Percentiles rank a stretch among this genome's conserved stretches.
Evolutionary conservation across 805 yeast species (phyloP).

Genomic region (Metschnikowia hibisci): DNA sequence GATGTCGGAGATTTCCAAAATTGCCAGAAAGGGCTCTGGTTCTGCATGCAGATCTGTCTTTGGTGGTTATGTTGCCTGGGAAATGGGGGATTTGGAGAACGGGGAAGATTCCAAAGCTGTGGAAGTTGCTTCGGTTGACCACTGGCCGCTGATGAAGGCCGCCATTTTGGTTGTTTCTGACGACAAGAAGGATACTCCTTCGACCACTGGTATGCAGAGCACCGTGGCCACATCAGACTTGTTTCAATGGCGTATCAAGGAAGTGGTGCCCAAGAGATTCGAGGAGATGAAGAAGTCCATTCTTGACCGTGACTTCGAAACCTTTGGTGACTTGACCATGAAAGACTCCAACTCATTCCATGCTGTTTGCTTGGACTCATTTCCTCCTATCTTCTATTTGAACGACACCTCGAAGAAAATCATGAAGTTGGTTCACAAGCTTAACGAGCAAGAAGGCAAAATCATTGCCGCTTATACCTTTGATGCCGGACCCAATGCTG

Average conservation of each 20-base stretch:
- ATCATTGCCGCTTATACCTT: constrained; percentile 92
- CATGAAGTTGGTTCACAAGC: constrained; percentile 45
- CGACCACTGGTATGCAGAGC: constrained; percentile 94
- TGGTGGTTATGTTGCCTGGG: constrained; percentile 99
- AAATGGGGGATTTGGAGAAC: constrained; percentile 73
- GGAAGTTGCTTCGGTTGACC: constrained; percentile 75
- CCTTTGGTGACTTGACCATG: constrained; percentile 90
- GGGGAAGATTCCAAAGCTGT: constrained; percentile 96
- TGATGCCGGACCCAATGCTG: constrained; percentile 99
- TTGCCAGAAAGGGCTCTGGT: constrained; percentile 98
- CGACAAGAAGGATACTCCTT: constrained; percentile 89
- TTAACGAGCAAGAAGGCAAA: constrained; percentile 65
- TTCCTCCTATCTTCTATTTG: constrained; percentile 78
- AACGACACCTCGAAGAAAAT: constrained; percentile 21
- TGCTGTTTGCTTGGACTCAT: constrained; percentile 93
- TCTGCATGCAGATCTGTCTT: constrained; percentile 96
- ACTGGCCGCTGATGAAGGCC: constrained; percentile 92
- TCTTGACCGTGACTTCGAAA: constrained; percentile 63
- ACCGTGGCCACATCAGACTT: constrained; percentile 88
- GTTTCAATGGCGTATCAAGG: constrained; percentile 71
- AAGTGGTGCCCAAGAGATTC: constrained; percentile 85
- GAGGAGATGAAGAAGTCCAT: constrained; percentile 79
- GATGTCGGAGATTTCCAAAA: constrained; percentile 78
- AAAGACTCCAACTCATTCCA: constrained; percentile 96
- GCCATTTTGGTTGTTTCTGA: constrained; percentile 90